These are phyloP conservation scores for Colletotrichum plurivorum DNA, from an alignment of 2,329 filamentous ascomycete species.

Conservation along the genomic window DNA sequence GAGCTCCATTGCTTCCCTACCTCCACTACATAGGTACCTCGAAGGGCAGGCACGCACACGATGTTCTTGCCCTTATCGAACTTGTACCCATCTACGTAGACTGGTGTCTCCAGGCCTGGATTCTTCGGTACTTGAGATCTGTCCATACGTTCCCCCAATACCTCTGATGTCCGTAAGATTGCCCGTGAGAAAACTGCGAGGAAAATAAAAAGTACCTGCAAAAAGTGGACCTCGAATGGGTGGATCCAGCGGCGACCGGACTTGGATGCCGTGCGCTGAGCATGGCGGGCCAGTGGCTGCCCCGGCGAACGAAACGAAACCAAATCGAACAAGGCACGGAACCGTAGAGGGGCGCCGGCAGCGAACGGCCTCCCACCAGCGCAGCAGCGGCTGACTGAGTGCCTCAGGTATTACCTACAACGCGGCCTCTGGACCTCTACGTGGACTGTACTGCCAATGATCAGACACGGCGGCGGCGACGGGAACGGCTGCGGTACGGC, in stretches of 20 bases:
- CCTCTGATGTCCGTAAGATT: too few species aligned
- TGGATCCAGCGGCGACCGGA: slow-evolving; percentile 1
- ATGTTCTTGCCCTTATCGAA: too few species aligned
- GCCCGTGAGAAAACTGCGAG: slow-evolving; percentile 49
- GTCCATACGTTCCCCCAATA: not conserved
- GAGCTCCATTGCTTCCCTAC: too few species aligned
- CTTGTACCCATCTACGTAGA: too few species aligned
- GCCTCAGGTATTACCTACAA: not conserved
- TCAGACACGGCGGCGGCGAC: too few species aligned
- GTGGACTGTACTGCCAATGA: too few species aligned
- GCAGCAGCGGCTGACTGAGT: not conserved
- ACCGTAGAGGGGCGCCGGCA: slow-evolving; percentile 24
- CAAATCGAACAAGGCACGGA: slow-evolving; percentile 20
- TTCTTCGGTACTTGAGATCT: not conserved
- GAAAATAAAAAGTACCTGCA: slow-evolving; percentile 46
- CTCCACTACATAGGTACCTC: too few species aligned
- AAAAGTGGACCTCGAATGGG: slow-evolving; percentile 4
- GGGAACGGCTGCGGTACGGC: too few species aligned
- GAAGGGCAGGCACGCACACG: too few species aligned
- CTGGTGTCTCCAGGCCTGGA: too few species aligned
- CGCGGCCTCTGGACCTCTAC: too few species aligned
- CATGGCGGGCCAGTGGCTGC: slow-evolving; percentile 26
- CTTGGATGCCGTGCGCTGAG: slow-evolving; percentile 16
- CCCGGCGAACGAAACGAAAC: slow-evolving; percentile 31
- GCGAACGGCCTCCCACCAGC: slow-evolving; percentile 16